phyloP scores from a whole-genome alignment of 352 stramenopile genomes.

The Globisporangium echinulatum region DNA sequence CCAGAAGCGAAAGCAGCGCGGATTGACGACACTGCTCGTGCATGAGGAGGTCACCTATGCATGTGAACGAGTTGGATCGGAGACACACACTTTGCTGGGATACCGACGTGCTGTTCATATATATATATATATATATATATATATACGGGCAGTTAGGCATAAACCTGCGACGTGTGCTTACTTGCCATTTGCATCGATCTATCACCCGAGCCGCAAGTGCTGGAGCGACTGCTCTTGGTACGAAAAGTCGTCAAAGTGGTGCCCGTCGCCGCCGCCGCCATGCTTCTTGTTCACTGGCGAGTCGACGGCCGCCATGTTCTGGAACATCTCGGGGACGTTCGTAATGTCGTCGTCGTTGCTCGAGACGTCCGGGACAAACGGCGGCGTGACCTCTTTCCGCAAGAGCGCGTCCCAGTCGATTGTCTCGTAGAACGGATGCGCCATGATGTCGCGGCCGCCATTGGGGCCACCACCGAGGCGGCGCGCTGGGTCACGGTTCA shows the following conservation, averaged over 20 bases:
- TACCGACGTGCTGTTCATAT: too few relatives aligned
- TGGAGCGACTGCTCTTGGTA: conserved; percentile 65
- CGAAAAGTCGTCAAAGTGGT: conserved; percentile 88
- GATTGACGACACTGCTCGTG: not conserved
- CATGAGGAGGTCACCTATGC: too few relatives aligned
- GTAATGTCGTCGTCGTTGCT: conserved; percentile 82
- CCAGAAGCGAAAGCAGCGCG: too few relatives aligned
- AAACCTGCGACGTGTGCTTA: too few relatives aligned
- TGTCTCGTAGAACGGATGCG: conserved; percentile 74
- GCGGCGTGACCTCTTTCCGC: conserved; percentile 75
- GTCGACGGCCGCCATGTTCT: conserved; percentile 85
- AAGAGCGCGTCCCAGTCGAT: conserved; percentile 87
- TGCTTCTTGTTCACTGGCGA: conserved; percentile 86
- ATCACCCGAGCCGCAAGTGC: too few relatives aligned
- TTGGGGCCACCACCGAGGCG: conserved; percentile 88
- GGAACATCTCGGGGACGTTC: conserved; percentile 88
- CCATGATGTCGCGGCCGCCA: conserved; percentile 84
- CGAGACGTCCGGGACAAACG: conserved; percentile 74
- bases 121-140: too few relatives aligned
- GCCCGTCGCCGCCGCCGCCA: conserved; percentile 34
- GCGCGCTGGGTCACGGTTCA: conserved; percentile 91
- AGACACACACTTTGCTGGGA: too few relatives aligned
- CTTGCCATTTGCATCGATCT: too few relatives aligned
- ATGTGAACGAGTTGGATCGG: too few relatives aligned
- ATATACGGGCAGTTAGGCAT: too few relatives aligned